phyloP scores from a whole-genome alignment of 2,329 filamentous ascomycete species.

The Diplocarpon rosae region DNA sequence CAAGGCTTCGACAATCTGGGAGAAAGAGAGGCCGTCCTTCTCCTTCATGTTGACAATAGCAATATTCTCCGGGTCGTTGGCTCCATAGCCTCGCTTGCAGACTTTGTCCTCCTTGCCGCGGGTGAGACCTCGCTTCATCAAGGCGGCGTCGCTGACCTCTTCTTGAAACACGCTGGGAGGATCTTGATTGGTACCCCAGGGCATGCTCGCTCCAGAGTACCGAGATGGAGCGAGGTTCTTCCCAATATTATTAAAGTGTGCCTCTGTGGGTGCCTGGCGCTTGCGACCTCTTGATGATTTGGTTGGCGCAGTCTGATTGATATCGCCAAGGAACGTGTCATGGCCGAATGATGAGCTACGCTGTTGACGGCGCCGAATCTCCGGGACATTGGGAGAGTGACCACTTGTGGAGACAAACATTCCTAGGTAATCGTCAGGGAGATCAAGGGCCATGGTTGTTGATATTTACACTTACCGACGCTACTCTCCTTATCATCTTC shows the following conservation, averaged over 20 bases:
- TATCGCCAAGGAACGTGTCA: not conserved
- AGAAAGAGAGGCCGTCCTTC: slow-evolving; percentile 11
- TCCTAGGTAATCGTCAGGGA: no score
- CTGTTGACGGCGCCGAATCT: not conserved
- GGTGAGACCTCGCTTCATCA: slow-evolving; percentile 19
- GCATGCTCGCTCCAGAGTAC: slow-evolving; percentile 14
- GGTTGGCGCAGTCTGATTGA: not conserved
- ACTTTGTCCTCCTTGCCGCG: slow-evolving; percentile 11
- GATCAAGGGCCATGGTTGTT: no score
- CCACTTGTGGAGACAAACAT: no score
- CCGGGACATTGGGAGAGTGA: no score
- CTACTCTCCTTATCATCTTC: no score
- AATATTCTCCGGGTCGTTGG: slow-evolving; percentile 26
- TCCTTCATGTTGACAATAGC: slow-evolving; percentile 25
- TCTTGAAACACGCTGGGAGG: slow-evolving; percentile 11
- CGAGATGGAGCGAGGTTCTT: slow-evolving; percentile 9
- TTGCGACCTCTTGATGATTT: not conserved
- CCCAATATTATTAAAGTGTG: slow-evolving; percentile 1
- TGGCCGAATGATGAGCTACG: not conserved
- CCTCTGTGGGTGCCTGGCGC: not conserved
- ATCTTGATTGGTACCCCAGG: slow-evolving; percentile 15
- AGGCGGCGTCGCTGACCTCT: slow-evolving; percentile 16
- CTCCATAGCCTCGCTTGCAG: slow-evolving; percentile 22
- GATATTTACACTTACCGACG: no score
- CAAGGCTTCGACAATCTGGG: slow-evolving; percentile 16